Base-by-base conservation (phyloP, 257 asterid genomes). In the Capsicum rhomboideum region DNA sequence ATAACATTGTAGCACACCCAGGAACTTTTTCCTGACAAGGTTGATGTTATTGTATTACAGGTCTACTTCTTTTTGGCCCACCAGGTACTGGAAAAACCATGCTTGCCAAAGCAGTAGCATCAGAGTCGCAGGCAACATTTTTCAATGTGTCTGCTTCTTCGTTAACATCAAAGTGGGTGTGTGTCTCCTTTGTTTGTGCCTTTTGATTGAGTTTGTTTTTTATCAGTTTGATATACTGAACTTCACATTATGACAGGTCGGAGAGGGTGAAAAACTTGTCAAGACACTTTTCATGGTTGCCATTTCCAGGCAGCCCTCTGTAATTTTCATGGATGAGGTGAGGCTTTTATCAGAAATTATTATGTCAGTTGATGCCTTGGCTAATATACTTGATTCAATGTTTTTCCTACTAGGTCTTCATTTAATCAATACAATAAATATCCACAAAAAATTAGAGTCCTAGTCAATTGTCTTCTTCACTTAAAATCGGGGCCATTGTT, bases 71-170 rank as follows among this genome's bases (percentile, higher is more conserved):
- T 82, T 97, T 97, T 86, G 98, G 99, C 78, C 99, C 99, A 83
- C 99, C 99, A 87, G 99, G 99, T 84, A 97, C 99, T 82, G 99
- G 99, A 75, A 97, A 97, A 91, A 97, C 99, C 80, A 83, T 97
- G 92, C 98, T 97, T 88, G 99, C 99, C 40, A 97, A 93, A 88
- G 99, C 99, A 82, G 98, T 97, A 91, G 98, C 99, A 85, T 93
- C 99, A 86, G 99, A 97, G 88, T 95, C 99, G 9, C 93, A 92
- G 80, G 98, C 99, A 58, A 97, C 99, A 8, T 97, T 97, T 91
- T 97, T 97, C 85, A 97, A 89, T 87, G 95, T 97, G 85, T 97
- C 99, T 80, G 97, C 99, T 85, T 95, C 99, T 90, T 92, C 99
- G 69, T 86, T 97, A 87, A 97, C 99, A 55, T 97, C 99, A 34